phyloP scores from a whole-genome alignment of 495 filamentous ascomycete genomes.

The Tuber brumale region DNA sequence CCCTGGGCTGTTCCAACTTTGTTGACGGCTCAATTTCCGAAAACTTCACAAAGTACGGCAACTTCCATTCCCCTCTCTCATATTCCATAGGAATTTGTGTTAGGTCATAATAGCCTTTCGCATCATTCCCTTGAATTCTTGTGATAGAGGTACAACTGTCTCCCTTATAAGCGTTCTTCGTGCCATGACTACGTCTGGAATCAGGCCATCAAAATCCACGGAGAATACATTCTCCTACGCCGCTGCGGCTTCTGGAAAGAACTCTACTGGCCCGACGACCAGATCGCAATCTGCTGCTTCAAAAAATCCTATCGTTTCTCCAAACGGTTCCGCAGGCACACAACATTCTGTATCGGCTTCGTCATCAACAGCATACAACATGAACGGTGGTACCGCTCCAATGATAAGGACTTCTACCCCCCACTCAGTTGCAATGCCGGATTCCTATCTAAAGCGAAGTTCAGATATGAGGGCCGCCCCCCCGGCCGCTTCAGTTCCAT shows the following conservation, averaged over 20 bases:
- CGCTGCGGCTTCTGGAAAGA: constrained; percentile 61
- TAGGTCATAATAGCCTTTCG: constrained; percentile 27
- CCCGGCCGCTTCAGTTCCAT: constrained; percentile 55
- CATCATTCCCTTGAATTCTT: constrained; percentile 21
- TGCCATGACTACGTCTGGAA: constrained; percentile 38
- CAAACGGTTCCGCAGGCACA: constrained; percentile 28
- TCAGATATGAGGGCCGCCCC: constrained; percentile 41
- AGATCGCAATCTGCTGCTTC: constrained; percentile 36
- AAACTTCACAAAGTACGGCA: constrained; percentile 22
- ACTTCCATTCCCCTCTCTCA: constrained; percentile 26
- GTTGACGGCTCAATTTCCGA: constrained; percentile 36
- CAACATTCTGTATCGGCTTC: constrained; percentile 33
- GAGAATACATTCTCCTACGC: constrained; percentile 77
- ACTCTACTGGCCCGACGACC: constrained; percentile 20
- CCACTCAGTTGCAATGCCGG: constrained; percentile 18
- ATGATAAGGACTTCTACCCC: constrained; percentile 27
- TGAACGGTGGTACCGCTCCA: constrained; percentile 35
- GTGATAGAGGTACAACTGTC: constrained; percentile 25
- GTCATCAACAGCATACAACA: constrained; percentile 25
- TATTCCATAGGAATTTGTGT: constrained; percentile 27
- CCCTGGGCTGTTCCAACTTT: constrained; percentile 24
- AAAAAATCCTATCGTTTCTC: constrained; percentile 18
- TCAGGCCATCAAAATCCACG: constrained; percentile 42
- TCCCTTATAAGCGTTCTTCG: constrained; percentile 11
- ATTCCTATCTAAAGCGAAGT: constrained; percentile 36